Conservation (phyloP, 441 rosid genomes). For the Erodium trifolium region DNA sequence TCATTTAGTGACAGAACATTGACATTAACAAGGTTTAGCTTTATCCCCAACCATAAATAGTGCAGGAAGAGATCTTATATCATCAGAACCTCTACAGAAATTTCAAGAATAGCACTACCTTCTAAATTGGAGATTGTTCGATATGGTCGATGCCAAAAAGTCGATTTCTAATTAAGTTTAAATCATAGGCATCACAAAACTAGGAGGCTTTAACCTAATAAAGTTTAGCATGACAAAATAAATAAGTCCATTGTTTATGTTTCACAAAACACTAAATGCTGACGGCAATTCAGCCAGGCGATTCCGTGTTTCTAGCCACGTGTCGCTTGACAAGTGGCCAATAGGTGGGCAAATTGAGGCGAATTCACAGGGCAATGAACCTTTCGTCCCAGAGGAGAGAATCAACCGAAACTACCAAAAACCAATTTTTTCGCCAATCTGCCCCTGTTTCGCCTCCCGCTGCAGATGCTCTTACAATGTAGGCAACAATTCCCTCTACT, state of each 20-base stretch:
- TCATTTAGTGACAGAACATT: not conserved
- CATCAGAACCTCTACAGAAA: not conserved
- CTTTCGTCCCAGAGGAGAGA: too few relatives aligned
- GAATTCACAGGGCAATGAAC: too few relatives aligned
- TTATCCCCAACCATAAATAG: not conserved
- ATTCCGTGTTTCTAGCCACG: too few relatives aligned
- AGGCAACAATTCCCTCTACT: too few relatives aligned
- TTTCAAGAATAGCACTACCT: not conserved
- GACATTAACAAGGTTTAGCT: not conserved
- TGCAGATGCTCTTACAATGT: too few relatives aligned
- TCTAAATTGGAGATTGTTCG: not conserved
- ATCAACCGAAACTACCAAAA: too few relatives aligned
- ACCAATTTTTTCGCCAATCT: too few relatives aligned
- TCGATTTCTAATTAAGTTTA: not conserved
- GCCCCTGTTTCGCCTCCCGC: too few relatives aligned
- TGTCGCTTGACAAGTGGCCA: too few relatives aligned
- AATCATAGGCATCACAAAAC: not conserved
- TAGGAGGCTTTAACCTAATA: not conserved
- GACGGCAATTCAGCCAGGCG: too few relatives aligned
- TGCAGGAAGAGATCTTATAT: not conserved
- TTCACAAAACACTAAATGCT: not conserved
- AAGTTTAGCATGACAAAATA: not conserved
- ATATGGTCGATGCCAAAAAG: not conserved
- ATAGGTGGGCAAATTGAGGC: too few relatives aligned
- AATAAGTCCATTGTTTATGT: not conserved